Base-by-base conservation (phyloP, 768 basidiomycete genomes). In the Gymnopilus dilepis region DNA sequence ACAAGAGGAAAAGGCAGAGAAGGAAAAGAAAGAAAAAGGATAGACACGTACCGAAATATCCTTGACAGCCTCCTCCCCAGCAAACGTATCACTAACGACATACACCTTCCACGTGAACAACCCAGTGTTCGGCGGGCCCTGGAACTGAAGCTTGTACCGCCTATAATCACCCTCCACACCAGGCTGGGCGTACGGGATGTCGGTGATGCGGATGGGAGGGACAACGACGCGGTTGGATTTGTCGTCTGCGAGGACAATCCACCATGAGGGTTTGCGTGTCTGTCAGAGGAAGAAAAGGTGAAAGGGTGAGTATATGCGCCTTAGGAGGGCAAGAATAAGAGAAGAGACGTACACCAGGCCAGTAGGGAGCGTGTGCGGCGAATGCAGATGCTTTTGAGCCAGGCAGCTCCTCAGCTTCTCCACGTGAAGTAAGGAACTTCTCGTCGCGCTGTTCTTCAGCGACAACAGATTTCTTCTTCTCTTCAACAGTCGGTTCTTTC, bases 261-360 rank as follows among this genome's bases (percentile, higher is more conserved):
- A 96, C 94, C 94, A 99, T 22, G 86, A 82, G 0, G 96, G 91
- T 75, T 92, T 96, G 61, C 95, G 94, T 58, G 88, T 82, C 93
- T 96, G 34, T 37, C 15, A 2, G 7, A 8, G 11, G 15, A 9
- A 37, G 2, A 3, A 8, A 37, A 9, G 34, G 34, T 8, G 56
- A 6, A 59, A 33, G 67, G 60, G 26, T 63, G 40, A 21, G 3
- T 11, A 0, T 17, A 52, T 7, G 51, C 43, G 33, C 21, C 51
- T 22, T 1, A 50, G n/a, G 22, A 4, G 43, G 17, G 13, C 40
- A 34, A 47, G 24, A 31, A 28, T 37, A 3, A 11, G 34, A 4
- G 2, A 28, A 41, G 31, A 42, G 40, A 78, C 90, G 43, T 68
- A 96, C 95, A 61, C 82, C 85, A 58, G 97, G 95, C 95, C 95